phyloP scores from a whole-genome alignment of 345 rosid genomes.

The Dimocarpus longan region DNA sequence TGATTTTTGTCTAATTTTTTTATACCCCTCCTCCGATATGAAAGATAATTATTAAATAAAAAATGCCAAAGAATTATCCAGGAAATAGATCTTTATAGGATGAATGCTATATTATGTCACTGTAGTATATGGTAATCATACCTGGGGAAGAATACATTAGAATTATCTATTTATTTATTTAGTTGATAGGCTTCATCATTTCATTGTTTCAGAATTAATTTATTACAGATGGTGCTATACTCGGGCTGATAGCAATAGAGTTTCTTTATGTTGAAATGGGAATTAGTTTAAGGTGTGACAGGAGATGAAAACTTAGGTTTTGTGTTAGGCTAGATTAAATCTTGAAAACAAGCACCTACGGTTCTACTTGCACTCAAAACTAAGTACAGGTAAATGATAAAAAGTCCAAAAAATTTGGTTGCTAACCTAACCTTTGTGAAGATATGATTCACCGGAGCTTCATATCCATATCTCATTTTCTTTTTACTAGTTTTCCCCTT shows the following conservation, averaged over 20 bases:
- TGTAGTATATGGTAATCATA: not conserved
- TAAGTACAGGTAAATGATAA: not conserved
- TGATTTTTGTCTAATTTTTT: not conserved
- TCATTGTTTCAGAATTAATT: not conserved
- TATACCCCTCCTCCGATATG: not conserved
- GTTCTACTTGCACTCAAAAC: not conserved
- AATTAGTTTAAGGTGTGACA: not conserved
- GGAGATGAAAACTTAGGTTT: not conserved
- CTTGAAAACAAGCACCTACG: not conserved
- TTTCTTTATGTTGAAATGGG: not conserved
- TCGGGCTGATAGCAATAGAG: not conserved
- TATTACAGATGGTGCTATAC: not conserved
- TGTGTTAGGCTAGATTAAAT: not conserved
- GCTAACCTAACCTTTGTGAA: not conserved
- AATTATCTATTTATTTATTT: not conserved
- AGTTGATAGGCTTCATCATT: not conserved
- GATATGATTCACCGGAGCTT: not conserved
- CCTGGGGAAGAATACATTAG: not conserved
- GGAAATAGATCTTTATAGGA: not conserved
- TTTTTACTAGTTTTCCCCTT: not conserved
- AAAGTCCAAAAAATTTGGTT: not conserved
- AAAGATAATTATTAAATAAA: not conserved
- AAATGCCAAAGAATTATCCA: not conserved
- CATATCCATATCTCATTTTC: not conserved
- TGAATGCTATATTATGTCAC: not conserved